Conservation (phyloP, 371 early-diverging fungal species). For the Mortierella sp. region DNA sequence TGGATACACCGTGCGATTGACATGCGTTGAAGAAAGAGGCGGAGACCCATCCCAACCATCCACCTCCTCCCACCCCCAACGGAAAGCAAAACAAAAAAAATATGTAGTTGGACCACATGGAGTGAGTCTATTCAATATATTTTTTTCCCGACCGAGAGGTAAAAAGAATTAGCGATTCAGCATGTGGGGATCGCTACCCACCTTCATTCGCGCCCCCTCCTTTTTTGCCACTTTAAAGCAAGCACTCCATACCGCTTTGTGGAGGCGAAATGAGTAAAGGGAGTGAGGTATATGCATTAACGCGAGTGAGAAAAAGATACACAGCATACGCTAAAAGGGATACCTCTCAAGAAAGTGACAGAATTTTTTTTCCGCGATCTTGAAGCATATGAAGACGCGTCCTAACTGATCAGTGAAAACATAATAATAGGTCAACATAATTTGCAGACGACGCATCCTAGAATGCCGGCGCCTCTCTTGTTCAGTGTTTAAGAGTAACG, state of each 20-base stretch:
- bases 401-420: too few species aligned
- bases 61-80: not conserved
- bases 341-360: slow-evolving; percentile 4
- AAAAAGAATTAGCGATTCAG: not conserved
- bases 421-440: too few species aligned
- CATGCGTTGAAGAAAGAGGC: not conserved
- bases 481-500: not conserved
- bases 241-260: not conserved
- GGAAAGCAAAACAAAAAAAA: not conserved
- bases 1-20: not conserved
- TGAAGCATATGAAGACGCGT: too few species aligned
- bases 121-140: not conserved
- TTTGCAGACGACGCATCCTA: too few species aligned
- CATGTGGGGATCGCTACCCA: not conserved
- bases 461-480: too few species aligned
- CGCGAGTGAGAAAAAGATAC: not conserved
- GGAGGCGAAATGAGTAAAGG: not conserved
- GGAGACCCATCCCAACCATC: too few species aligned
- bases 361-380: not conserved
- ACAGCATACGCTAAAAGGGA: not conserved
- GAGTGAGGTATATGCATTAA: not conserved
- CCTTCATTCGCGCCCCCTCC: not conserved
- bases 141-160: not conserved
- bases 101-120: not conserved
- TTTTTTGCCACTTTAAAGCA: not conserved